Base-by-base conservation (phyloP, 2,329 filamentous ascomycete genomes). In the Paecilomyces dactylethromorphus region DNA sequence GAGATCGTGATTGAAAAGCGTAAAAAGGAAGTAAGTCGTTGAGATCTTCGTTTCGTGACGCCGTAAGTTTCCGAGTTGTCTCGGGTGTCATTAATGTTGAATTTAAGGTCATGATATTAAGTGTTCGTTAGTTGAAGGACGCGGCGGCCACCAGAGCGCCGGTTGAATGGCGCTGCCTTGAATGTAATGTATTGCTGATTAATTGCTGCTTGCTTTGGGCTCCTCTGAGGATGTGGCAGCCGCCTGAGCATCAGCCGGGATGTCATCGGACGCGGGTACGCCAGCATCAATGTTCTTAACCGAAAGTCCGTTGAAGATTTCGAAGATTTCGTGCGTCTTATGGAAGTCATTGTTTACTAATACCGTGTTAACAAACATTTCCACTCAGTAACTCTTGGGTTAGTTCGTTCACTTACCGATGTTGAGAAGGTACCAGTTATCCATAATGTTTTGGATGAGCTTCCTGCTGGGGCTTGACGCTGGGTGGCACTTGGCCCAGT, bases 301-400 rank as follows among this genome's bases (percentile, higher is more conserved):
- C 15, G 67, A 65, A 18, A 99, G 81, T 24, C 86, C 91, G 15
- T 92, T 84, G 72, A 99, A 94, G 26, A 97, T 81, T 53, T 89
- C 84, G 73, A 96, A 97, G 65, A 99, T 89, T 58, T 87, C 87
- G 56, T 86, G 82, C 58, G 85, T 86, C 67, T 91, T 83, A 73
- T 96, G 91, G 86, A 99, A 99, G 74, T 99, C 92, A 71, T 99
- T 99, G 80, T 99, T 92, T 29, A 99, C 94, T 92, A 64, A 21
- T 24, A n/a, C 53, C 12, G 52, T 53, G 56, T 72, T 60, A 73
- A 71, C 62, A 60, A 55, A 24, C 50, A 12, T 50, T 59, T 15
- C 15, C 8, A 15, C 39, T 18, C 15, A 18, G 39, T 10, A n/a
- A n/a, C 11, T 2, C 4, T 22, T n/a, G 54, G 33, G 15, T 45